Conservation (phyloP, 2,329 filamentous ascomycete genomes). For the Drechmeria coniospora region DNA sequence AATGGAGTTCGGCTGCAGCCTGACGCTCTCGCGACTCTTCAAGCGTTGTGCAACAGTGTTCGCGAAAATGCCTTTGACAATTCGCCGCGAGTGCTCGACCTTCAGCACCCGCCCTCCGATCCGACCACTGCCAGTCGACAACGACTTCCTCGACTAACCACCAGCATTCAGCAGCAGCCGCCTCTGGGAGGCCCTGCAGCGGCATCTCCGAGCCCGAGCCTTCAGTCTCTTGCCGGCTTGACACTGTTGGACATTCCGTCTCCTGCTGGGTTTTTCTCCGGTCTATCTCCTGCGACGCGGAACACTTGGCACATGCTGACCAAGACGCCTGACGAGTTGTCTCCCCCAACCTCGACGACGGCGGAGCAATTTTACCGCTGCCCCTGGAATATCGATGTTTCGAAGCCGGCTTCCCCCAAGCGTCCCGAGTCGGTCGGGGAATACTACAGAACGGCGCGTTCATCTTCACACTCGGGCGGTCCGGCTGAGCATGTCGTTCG, state of each 20-base stretch:
- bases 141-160: constrained; percentile 34
- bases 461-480: constrained; percentile 21
- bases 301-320: constrained; percentile 64
- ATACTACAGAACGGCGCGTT: constrained; percentile 22
- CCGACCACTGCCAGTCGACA: constrained; percentile 30
- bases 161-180: constrained; percentile 16
- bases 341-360: constrained; percentile 70
- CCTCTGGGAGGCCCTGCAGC: constrained; percentile 8
- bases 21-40: constrained; percentile 65
- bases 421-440: constrained; percentile 21
- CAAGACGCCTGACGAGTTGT: constrained; percentile 34
- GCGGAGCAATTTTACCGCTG: constrained; percentile 83
- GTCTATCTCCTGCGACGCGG: constrained; percentile 58
- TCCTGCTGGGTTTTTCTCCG: constrained; percentile 82
- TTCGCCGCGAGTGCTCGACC: constrained; percentile 25
- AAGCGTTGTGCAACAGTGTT: constrained; percentile 45
- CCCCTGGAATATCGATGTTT: constrained; percentile 49
- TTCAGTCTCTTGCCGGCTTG: constrained; percentile 53
- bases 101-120: constrained; percentile 17
- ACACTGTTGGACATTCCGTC: constrained; percentile 80
- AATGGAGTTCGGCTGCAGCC: constrained; percentile 60
- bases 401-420: constrained; percentile 19
- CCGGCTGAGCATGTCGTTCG: constrained; percentile 57
- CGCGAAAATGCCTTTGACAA: constrained; percentile 49
- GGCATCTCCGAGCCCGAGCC: constrained; percentile 16